Evolutionary conservation across 2,329 filamentous ascomycete genomes (phyloP).

Genomic region (Alternaria tenuissima): DNA sequence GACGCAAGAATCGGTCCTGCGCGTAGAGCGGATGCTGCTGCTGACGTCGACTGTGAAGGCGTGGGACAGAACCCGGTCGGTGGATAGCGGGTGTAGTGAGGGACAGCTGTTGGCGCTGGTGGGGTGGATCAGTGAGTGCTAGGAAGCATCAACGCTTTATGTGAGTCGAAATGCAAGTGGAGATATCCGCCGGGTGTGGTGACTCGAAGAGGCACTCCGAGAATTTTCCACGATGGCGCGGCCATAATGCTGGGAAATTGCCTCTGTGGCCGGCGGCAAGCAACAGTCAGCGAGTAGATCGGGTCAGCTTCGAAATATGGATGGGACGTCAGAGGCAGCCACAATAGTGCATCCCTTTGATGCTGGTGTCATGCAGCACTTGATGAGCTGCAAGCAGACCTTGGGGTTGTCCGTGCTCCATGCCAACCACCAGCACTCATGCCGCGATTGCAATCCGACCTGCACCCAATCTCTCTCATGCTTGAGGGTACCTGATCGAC

Average conservation of each 20-base stretch:
- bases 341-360: constrained; percentile 19
- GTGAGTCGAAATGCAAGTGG: constrained; percentile 33
- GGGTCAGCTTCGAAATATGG: constrained; percentile 11
- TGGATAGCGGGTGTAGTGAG: constrained; percentile 7
- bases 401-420: constrained; percentile 24
- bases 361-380: constrained; percentile 25
- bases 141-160: constrained; percentile 34
- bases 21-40: constrained; percentile 37
- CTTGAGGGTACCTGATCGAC: constrained; percentile 12
- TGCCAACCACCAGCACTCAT: constrained; percentile 1
- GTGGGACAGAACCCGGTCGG: constrained; percentile 13
- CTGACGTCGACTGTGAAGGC: constrained; percentile 11
- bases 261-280: constrained; percentile 26
- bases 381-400: constrained; percentile 11
- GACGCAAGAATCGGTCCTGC: constrained; percentile 30
- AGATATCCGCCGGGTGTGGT: constrained; percentile 37
- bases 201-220: constrained; percentile 39
- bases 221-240: constrained; percentile 31
- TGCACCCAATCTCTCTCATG: constrained; percentile 1
- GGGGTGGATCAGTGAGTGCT: constrained; percentile 10
- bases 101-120: constrained; percentile 4
- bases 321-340: constrained; percentile 19
- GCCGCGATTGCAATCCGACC: not conserved
- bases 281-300: constrained; percentile 21
- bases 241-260: constrained; percentile 25